These are phyloP conservation scores for Globisporangium nodosum DNA, from an alignment of 352 stramenopile genomes.

Conservation along the genomic window DNA sequence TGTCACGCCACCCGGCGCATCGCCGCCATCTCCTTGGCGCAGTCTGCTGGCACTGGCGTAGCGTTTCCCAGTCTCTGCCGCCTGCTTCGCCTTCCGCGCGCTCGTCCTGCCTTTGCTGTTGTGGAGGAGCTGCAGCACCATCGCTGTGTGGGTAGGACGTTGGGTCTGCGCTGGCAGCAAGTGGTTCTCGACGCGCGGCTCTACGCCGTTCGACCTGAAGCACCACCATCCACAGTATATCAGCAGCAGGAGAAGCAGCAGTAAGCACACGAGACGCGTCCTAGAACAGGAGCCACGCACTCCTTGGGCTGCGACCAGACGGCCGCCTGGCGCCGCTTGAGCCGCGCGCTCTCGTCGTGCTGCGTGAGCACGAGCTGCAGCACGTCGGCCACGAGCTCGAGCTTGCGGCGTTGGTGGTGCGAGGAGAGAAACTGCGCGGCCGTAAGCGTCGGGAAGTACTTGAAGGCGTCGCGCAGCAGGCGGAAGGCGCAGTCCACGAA, in stretches of 20 bases:
- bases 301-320: slow-evolving; percentile 47
- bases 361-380: slow-evolving; percentile 39
- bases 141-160: slow-evolving; percentile 21
- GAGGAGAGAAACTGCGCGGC: slow-evolving; percentile 54
- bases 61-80: no score
- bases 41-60: neutral
- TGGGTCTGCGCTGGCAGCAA: slow-evolving; percentile 18
- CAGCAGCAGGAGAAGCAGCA: neutral
- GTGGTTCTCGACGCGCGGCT: slow-evolving; percentile 34
- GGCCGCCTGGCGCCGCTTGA: slow-evolving; percentile 36
- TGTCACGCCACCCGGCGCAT: neutral
- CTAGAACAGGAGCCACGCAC: slow-evolving; percentile 2
- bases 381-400: slow-evolving; percentile 53
- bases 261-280: slow-evolving; percentile 4
- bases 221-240: neutral
- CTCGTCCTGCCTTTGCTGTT: neutral
- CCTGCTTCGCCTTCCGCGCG: neutral
- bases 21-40: neutral
- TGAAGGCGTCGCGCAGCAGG: slow-evolving; percentile 66
- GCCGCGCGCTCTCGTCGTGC: slow-evolving; percentile 35
- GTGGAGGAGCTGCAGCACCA: slow-evolving; percentile 27
- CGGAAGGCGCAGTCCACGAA: slow-evolving; percentile 75
- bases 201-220: slow-evolving; percentile 9
- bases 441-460: slow-evolving; percentile 60
- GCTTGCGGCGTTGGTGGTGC: slow-evolving; percentile 55